Conservation (phyloP, 345 rosid species). For the Leavenworthia alabamica region DNA sequence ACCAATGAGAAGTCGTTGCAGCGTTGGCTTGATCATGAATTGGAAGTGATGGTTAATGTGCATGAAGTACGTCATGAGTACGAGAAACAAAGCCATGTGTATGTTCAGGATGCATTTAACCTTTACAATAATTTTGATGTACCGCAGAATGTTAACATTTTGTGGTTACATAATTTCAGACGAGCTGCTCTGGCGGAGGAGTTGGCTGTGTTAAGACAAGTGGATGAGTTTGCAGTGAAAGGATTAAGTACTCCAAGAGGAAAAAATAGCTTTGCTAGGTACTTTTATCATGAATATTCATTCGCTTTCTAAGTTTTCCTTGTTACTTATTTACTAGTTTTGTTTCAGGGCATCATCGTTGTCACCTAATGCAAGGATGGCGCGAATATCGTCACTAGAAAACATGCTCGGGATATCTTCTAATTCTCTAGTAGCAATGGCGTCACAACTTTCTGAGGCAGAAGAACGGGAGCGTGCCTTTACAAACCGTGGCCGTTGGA, state of each 20-base stretch:
- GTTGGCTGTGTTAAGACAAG: slow-evolving; percentile 80
- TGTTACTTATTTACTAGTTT: neutral
- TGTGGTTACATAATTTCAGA: slow-evolving; percentile 37
- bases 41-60: slow-evolving; percentile 98
- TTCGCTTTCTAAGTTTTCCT: neutral
- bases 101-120: slow-evolving; percentile 30
- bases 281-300: slow-evolving; percentile 6
- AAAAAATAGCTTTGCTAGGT: slow-evolving; percentile 91
- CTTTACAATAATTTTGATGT: neutral
- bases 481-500: slow-evolving; percentile 94
- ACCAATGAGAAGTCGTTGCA: slow-evolving; percentile 86
- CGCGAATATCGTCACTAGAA: slow-evolving; percentile 87
- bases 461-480: slow-evolving; percentile 92
- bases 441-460: slow-evolving; percentile 98
- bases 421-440: slow-evolving; percentile 93
- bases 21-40: slow-evolving; percentile 93
- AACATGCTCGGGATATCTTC: slow-evolving; percentile 89
- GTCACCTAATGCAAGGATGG: slow-evolving; percentile 89
- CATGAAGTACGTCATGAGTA: slow-evolving; percentile 97
- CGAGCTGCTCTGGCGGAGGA: slow-evolving; percentile 95
- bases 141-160: neutral
- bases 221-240: slow-evolving; percentile 77
- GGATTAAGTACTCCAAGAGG: slow-evolving; percentile 92
- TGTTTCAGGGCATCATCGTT: slow-evolving; percentile 79
- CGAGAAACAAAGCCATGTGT: slow-evolving; percentile 98